Base-by-base conservation (phyloP, 2,329 filamentous ascomycete species). In the Aspergillus ochraceoroseus region DNA sequence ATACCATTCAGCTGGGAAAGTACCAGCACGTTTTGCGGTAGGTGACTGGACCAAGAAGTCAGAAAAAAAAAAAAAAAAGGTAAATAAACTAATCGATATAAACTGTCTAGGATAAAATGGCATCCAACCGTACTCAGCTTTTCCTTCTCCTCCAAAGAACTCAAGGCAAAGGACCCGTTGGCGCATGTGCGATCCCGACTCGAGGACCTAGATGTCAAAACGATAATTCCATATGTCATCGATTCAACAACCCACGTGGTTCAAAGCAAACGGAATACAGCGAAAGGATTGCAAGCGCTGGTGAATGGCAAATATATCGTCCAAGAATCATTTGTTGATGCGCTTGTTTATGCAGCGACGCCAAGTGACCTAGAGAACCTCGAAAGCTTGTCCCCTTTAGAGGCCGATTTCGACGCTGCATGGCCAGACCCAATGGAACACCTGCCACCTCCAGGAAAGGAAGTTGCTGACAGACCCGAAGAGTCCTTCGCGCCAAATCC, bases 141-240 rank as follows among this genome's bases (percentile, higher is more conserved):
- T 58, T 86, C 84, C 1, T 83, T 86, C 43, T 80, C 82, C 5
- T 76, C 75, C 41, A 85, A 83, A 51, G 82, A 87, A 52, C 66
- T 82, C 22, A 85, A 82, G 49, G 72, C 64, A 23, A 69, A 73
- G 45, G 79, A 83, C 53, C 79, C 82, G 1, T 71, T 89, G 39
- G 66, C 70, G 2, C 70, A 70, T 12, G 74, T 88, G 17, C 78
- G 78, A 47, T 68, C 76, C 20, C 75, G 75, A 38, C 76, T 96
- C 12, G 87, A 94, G 59, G 77, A 82, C 30, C 73, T 94, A n/a
- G 92, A 95, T 58, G 82, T 96, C 63, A 96, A 95, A 63, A 82
- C 87, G 9, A 70, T 85, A 9, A 72, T 77, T 29, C 82, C 88
- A 3, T 95, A 87, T 62, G 68, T 85, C 15, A 68, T 75, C 17